These are phyloP conservation scores for Achlya hypogyna DNA, from an alignment of 352 stramenopile species.

Conservation along the genomic window DNA sequence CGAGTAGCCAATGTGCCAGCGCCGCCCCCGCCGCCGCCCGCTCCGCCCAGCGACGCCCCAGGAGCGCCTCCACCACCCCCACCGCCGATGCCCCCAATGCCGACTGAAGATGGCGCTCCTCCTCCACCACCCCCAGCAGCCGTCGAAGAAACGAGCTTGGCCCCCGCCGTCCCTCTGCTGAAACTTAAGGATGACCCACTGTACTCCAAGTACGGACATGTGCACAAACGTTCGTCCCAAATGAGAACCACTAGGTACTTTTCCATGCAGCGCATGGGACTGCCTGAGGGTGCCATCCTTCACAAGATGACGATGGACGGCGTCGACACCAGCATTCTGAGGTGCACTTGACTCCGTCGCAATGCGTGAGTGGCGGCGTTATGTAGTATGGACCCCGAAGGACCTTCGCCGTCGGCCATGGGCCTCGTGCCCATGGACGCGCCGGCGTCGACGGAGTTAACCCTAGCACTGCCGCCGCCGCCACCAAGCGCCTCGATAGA, in stretches of 20 bases:
- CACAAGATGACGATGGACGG: conserved; percentile 78
- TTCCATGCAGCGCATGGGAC: conserved; percentile 64
- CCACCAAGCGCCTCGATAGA: background rate
- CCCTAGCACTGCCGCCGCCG: background rate
- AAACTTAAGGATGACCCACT: conserved; percentile 74
- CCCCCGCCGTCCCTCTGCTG: conserved; percentile 25
- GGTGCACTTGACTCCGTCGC: conserved; percentile 18
- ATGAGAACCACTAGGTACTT: conserved; percentile 47
- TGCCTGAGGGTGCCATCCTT: conserved; percentile 60
- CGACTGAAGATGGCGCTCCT: conserved; percentile 14
- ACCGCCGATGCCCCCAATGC: conserved; percentile 25
- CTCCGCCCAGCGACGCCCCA: background rate
- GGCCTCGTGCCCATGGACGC: background rate
- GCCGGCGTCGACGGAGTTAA: background rate
- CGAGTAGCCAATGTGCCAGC: conserved; percentile 24
- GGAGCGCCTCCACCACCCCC: conserved; percentile 37
- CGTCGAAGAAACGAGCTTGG: background rate
- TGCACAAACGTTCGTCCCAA: conserved; percentile 10
- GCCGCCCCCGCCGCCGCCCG: conserved; percentile 26
- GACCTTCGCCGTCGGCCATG: conserved; percentile 51
- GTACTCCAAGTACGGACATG: conserved; percentile 45
- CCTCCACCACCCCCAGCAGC: conserved; percentile 23
- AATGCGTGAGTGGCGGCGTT: background rate
- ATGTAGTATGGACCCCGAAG: conserved; percentile 67
- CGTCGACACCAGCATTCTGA: conserved; percentile 49